phyloP scores from a whole-genome alignment of 805 yeast species.

The Ogataea thermomethanolica region DNA sequence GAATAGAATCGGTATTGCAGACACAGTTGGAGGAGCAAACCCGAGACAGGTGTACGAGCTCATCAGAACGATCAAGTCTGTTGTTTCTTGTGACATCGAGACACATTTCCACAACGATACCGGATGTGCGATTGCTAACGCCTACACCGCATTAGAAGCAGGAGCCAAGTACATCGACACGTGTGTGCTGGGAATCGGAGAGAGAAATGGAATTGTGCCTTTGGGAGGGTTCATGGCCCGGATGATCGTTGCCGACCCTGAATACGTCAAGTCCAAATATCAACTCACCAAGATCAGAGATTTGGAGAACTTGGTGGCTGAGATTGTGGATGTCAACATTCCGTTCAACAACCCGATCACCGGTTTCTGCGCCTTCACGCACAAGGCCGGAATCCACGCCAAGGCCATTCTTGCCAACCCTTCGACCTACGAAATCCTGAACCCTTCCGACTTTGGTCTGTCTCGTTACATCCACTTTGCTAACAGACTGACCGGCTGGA shows the following conservation, averaged over 20 bases:
- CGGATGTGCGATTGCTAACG: conserved; percentile 98
- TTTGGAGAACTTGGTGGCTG: conserved; percentile 92
- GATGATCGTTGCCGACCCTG: conserved; percentile 98
- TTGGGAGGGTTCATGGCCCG: conserved; percentile 98
- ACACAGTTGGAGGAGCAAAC: conserved; percentile 98
- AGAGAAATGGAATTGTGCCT: conserved; percentile 97
- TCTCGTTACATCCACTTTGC: conserved; percentile 97
- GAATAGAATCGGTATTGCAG: conserved; percentile 98
- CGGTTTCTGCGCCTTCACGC: conserved; percentile 99
- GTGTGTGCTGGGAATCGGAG: conserved; percentile 96
- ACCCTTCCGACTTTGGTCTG: conserved; percentile 93
- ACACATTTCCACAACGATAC: conserved; percentile 99
- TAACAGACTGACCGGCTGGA: conserved; percentile 98
- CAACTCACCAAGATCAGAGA: conserved; percentile 95
- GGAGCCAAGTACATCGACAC: conserved; percentile 96
- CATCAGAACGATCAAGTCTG: conserved; percentile 87
- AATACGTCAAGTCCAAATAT: conserved; percentile 89
- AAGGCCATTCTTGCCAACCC: conserved; percentile 98
- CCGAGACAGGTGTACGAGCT: conserved; percentile 98
- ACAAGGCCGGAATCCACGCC: conserved; percentile 99
- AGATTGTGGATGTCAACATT: conserved; percentile 93
- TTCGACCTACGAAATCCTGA: conserved; percentile 94
- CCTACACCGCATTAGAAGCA: conserved; percentile 96
- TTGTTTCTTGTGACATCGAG: conserved; percentile 95
- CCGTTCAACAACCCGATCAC: conserved; percentile 99